A percentile compares a stretch with the other conserved stretches of the same genome.
phyloP scores from a whole-genome alignment of 2,329 filamentous ascomycete species.

The Diaporthe eres region DNA sequence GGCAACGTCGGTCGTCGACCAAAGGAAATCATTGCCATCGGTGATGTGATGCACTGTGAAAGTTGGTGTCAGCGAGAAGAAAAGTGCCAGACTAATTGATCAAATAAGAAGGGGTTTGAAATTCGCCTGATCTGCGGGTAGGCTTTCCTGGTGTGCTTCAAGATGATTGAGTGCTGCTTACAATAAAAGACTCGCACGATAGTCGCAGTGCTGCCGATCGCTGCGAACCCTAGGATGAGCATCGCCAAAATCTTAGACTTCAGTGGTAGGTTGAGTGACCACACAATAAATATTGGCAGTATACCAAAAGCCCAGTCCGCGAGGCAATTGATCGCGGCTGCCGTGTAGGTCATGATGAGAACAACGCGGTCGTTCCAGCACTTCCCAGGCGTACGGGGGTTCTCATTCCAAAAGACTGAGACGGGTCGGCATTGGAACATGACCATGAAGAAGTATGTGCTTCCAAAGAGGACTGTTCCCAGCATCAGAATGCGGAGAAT shows the following conservation, averaged over 20 bases:
- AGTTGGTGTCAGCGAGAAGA: not conserved
- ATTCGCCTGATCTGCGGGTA: no score
- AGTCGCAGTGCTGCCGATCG: conserved; percentile 18
- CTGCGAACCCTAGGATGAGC: conserved; percentile 10
- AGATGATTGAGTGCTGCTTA: not conserved
- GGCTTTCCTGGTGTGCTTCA: not conserved
- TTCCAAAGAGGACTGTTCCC: conserved; percentile 2
- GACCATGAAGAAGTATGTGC: conserved; percentile 10
- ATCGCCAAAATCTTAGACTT: conserved; percentile 16
- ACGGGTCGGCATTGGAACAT: conserved; percentile 14
- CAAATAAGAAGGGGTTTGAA: no score
- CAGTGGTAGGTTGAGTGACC: conserved; percentile 18
- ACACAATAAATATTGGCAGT: conserved; percentile 30
- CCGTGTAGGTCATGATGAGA: conserved; percentile 20
- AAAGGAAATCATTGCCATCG: conserved; percentile 25
- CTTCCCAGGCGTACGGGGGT: conserved; percentile 4
- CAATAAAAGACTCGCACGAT: conserved; percentile 21
- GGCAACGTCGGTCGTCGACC: conserved; percentile 29
- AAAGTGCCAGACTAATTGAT: no score
- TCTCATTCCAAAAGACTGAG: not conserved
- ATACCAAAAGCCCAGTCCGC: conserved; percentile 29
- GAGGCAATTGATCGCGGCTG: conserved; percentile 20
- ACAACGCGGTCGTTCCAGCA: conserved; percentile 21
- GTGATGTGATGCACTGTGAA: conserved; percentile 18
- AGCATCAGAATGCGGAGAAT: conserved; percentile 8